phyloP scores from a whole-genome alignment of 2,329 filamentous ascomycete genomes.

The Trichoderma guizhouense region DNA sequence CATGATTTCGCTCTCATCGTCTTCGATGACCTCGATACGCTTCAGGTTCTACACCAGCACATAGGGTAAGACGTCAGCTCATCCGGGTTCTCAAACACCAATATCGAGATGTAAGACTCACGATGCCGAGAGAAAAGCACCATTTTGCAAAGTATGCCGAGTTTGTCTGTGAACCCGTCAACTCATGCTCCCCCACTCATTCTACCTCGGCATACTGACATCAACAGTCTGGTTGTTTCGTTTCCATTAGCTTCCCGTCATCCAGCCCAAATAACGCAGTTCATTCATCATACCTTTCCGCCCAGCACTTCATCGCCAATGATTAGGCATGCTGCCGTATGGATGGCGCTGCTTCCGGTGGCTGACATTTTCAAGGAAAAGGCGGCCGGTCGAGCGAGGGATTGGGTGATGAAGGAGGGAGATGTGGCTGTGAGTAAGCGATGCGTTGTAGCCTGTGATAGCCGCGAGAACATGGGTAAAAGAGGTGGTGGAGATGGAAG shows the following conservation, averaged over 20 bases:
- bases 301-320: conserved; percentile 97
- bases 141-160: conserved; percentile 63
- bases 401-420: conserved; percentile 29
- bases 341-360: conserved; percentile 63
- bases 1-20: conserved; percentile 86
- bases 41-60: conserved; percentile 59
- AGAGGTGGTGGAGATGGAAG: background rate
- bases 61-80: background rate
- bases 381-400: conserved; percentile 24
- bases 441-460: conserved; percentile 72
- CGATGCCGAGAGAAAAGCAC: conserved; percentile 61
- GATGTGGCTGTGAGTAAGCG: conserved; percentile 39
- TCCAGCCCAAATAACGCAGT: background rate
- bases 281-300: conserved; percentile 67
- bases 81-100: background rate
- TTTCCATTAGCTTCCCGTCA: conserved; percentile 16
- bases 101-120: conserved; percentile 31
- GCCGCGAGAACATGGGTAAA: conserved; percentile 66
- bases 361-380: conserved; percentile 38
- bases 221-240: conserved; percentile 35
- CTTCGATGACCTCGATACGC: conserved; percentile 86
- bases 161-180: conserved; percentile 50
- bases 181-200: background rate
- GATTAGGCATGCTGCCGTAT: conserved; percentile 87
- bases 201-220: conserved; percentile 25